A percentile compares a stretch with the other conserved stretches of the same genome.
These are phyloP conservation scores for Escallonia rubra DNA, from an alignment of 129 eudicot species.

Conservation along the genomic window DNA sequence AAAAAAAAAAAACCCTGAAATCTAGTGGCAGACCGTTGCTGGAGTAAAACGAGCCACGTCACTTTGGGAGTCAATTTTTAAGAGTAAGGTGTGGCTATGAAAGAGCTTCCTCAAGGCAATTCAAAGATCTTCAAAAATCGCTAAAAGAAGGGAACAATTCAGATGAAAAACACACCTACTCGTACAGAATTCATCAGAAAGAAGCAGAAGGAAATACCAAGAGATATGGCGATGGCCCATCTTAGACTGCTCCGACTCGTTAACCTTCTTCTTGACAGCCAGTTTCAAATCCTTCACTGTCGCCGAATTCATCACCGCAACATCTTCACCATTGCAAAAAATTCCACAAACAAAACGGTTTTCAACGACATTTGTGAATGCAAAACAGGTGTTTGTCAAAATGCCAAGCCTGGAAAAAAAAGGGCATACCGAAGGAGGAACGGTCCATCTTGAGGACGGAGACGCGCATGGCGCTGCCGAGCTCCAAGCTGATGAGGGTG, in stretches of 20 bases:
- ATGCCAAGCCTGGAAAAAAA: conserved; percentile 13
- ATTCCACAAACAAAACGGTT: background rate
- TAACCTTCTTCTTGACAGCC: conserved; percentile 62
- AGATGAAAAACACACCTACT: too few relatives aligned
- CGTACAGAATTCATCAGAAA: background rate
- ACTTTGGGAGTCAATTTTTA: too few relatives aligned
- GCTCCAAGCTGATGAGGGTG: conserved; percentile 87
- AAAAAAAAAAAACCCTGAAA: too few relatives aligned
- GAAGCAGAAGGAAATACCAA: conserved; percentile 39
- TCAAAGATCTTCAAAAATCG: too few relatives aligned
- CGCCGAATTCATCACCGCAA: conserved; percentile 74
- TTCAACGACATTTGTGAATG: too few relatives aligned
- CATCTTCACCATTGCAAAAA: conserved; percentile 37
- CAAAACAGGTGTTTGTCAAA: conserved; percentile 26
- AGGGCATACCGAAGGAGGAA: conserved; percentile 59
- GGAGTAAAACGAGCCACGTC: too few relatives aligned
- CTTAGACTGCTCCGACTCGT: conserved; percentile 75
- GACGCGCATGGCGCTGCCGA: conserved; percentile 94
- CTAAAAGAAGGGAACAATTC: background rate
- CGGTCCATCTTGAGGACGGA: conserved; percentile 61
- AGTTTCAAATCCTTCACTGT: conserved; percentile 81
- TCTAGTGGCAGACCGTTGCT: too few relatives aligned
- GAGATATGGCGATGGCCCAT: conserved; percentile 99
- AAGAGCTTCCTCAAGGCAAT: too few relatives aligned
- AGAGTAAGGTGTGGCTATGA: too few relatives aligned